phyloP scores from a whole-genome alignment of 345 rosid species.

The Eucalyptus sp. region DNA sequence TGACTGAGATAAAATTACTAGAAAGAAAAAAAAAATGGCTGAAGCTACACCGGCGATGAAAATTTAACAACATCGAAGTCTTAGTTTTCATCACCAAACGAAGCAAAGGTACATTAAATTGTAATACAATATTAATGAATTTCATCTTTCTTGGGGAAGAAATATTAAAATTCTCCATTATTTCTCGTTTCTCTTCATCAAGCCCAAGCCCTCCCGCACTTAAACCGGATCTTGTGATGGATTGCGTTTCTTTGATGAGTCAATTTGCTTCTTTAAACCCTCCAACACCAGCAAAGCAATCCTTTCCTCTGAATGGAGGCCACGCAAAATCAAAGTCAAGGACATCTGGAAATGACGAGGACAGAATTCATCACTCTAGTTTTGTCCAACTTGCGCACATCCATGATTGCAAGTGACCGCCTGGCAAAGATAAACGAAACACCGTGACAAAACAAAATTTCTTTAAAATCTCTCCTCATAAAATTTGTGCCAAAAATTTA shows the following conservation, averaged over 20 bases:
- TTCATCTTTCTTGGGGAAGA: neutral
- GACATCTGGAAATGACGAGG: neutral
- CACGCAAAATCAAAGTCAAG: neutral
- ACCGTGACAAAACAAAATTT: neutral
- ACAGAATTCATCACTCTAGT: neutral
- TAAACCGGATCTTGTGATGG: neutral
- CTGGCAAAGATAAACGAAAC: neutral
- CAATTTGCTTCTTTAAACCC: neutral
- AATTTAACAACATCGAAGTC: neutral
- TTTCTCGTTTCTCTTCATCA: too few species aligned
- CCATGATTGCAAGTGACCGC: neutral
- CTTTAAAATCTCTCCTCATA: neutral
- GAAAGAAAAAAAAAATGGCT: neutral
- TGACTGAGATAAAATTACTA: too few species aligned
- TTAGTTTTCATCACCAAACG: neutral
- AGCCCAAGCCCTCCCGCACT: too few species aligned
- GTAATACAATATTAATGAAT: neutral
- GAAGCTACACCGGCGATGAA: neutral
- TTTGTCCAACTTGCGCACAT: neutral
- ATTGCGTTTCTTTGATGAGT: neutral
- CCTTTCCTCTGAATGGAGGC: neutral
- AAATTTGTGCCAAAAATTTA: too few species aligned
- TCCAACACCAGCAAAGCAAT: fast-evolving
- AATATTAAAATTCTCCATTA: neutral
- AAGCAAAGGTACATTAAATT: neutral